Base-by-base conservation (phyloP, 345 rosid genomes). In the Eucalyptus sideroxylon region DNA sequence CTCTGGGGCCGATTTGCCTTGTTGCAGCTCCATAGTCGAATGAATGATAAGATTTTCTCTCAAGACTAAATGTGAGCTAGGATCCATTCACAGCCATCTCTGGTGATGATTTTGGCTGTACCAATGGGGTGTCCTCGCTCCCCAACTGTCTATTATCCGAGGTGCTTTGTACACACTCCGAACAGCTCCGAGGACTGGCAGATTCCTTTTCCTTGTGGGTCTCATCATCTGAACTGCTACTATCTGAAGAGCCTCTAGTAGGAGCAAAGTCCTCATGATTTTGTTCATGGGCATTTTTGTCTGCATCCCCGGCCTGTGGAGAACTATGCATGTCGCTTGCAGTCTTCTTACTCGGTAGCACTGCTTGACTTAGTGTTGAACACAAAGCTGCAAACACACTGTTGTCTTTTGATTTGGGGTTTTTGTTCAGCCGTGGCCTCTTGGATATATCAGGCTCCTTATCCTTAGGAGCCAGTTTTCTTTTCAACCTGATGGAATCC, bases 31-130 rank as follows among this genome's bases (percentile, higher is more conserved):
- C 85, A 77, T 77, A 40, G 85, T 77, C 30, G 8, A 77, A 77
- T 77, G 85, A 77, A 77, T 77, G 85, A 40, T 11, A 40, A 77
- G 88, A n/a, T 56, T 42, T 13, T 56, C 45, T 50, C 88, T 50
- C 62, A 17, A 40, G 65, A 83, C 85, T 91, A 87, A 51, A 30
- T 49, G 47, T 34, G 60, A 65, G 83, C 55, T 62, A 98, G 45
- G 99, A 96, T 92, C 99, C 99, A 91, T 96, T 97, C 91, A 96
- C 98, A 62, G 98, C 93, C 99, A 97, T 97, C 91, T 97, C 98
- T 5, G 98, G 94, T 47, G 99, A 95, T 56, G 99, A 95, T 77
- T 94, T 95, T 26, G 96, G 95, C 8, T 97, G 93, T 91, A 96
- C 91, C 92, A 96, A 92, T 13, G 94, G 91, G 47, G 92, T 89